Percentiles rank a stretch among this genome's conserved stretches.
Evolutionary conservation across 441 rosid genomes (phyloP).

Genomic region (Biscutella auriculata): DNA sequence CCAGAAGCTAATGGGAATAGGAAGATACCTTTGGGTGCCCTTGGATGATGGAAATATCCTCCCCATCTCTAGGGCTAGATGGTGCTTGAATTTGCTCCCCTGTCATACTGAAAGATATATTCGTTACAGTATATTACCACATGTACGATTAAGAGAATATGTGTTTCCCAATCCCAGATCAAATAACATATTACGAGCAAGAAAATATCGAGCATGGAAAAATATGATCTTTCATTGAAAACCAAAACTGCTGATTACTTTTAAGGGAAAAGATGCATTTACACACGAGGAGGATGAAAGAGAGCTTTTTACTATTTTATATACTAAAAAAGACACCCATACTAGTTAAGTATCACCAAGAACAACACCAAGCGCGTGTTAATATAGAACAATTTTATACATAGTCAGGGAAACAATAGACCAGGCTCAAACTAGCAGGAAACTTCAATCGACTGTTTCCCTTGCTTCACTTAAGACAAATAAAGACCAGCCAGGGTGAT

Average conservation of each 20-base stretch:
- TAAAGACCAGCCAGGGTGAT: neutral
- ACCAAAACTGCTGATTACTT: neutral
- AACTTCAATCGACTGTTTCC: neutral
- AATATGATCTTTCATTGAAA: neutral
- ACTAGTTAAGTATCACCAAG: neutral
- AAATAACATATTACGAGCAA: conserved; percentile 5
- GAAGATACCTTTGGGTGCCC: conserved; percentile 37
- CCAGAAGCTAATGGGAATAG: conserved; percentile 2
- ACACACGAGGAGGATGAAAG: conserved; percentile 4
- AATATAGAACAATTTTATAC: neutral
- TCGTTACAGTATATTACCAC: conserved; percentile 17
- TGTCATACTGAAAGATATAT: conserved; percentile 71
- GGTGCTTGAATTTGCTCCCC: conserved; percentile 70
- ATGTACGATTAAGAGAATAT: conserved; percentile 1
- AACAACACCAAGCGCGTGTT: neutral
- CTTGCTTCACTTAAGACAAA: neutral
- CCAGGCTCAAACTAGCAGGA: neutral
- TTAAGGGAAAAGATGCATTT: conserved; percentile 10
- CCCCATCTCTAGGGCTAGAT: conserved; percentile 83
- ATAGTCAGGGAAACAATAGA: neutral
- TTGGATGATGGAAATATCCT: conserved; percentile 49
- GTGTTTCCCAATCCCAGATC: neutral
- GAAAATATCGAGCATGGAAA: neutral
- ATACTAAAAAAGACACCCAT: neutral
- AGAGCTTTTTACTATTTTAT: neutral